These are phyloP conservation scores for Zea luxurians DNA, from an alignment of 176 grass and related monocot species.

Conservation along the genomic window DNA sequence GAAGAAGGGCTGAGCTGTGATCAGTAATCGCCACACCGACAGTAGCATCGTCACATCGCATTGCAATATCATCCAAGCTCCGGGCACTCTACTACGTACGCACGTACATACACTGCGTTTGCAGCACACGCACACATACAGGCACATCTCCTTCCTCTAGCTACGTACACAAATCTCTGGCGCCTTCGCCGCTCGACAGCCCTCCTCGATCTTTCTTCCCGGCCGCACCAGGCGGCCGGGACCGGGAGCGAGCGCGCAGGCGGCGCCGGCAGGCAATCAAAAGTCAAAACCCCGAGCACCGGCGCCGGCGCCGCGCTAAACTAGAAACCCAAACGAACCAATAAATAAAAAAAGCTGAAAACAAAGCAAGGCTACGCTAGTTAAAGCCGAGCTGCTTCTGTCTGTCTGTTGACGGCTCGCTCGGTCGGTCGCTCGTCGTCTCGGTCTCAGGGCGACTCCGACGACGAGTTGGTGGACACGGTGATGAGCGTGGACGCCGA, in stretches of 20 bases:
- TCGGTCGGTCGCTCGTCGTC: not conserved
- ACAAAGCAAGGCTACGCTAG: conserved; percentile 12
- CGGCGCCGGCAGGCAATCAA: conserved; percentile 63
- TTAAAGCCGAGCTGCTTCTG: not conserved
- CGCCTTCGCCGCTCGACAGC: conserved; percentile 13
- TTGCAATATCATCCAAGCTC: conserved; percentile 44
- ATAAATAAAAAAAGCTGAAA: not conserved
- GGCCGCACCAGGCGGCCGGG: conserved; percentile 5
- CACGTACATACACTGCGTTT: conserved; percentile 13
- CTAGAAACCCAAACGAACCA: conserved; percentile 12
- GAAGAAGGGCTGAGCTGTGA: not conserved
- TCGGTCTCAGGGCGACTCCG: conserved; percentile 53
- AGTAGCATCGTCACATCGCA: conserved; percentile 5
- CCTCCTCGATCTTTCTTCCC: conserved; percentile 46
- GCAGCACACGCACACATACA: conserved; percentile 22
- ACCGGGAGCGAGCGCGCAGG: conserved; percentile 37
- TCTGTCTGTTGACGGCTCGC: no score
- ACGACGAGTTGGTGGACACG: conserved; percentile 58
- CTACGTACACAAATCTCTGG: conserved; percentile 16
- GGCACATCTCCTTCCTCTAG: conserved; percentile 24
- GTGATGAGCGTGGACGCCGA: conserved; percentile 70
- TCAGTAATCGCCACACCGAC: conserved; percentile 38
- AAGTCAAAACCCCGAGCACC: conserved; percentile 54
- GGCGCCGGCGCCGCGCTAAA: conserved; percentile 42
- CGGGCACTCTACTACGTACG: conserved; percentile 27